phyloP scores from a whole-genome alignment of 148 eudicot genomes.

The Camellia japonica region DNA sequence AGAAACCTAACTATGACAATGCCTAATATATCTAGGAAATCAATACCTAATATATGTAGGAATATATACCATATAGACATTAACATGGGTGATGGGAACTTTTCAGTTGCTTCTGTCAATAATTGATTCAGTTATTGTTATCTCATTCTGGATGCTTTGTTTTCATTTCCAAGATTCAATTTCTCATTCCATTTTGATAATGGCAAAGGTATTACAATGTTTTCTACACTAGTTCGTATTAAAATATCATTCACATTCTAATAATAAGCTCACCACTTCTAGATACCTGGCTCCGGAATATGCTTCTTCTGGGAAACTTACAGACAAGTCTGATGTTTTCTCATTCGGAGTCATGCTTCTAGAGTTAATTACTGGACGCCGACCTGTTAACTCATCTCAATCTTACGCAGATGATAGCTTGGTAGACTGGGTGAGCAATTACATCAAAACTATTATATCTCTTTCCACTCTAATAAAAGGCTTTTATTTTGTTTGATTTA shows the following conservation, averaged over 20 bases:
- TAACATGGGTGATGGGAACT: no score
- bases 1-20: no score
- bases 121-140: neutral
- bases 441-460: neutral
- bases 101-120: no score
- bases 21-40: no score
- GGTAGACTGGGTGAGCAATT: slow-evolving; percentile 83
- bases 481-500: no score
- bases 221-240: neutral
- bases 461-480: no score
- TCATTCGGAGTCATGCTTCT: slow-evolving; percentile 88
- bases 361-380: slow-evolving; percentile 84
- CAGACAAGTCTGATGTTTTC: slow-evolving; percentile 92
- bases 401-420: slow-evolving; percentile 82
- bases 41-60: no score
- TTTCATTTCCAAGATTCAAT: neutral
- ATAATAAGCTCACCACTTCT: neutral
- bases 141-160: neutral
- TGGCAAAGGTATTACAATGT: no score
- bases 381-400: slow-evolving; percentile 68
- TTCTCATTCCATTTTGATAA: neutral
- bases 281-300: slow-evolving; percentile 97
- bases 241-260: slow-evolving; percentile 5
- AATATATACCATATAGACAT: no score
- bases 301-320: slow-evolving; percentile 91